These are phyloP conservation scores for Allium fistulosum DNA, from an alignment of 106 monocot genomes.

Conservation along the genomic window DNA sequence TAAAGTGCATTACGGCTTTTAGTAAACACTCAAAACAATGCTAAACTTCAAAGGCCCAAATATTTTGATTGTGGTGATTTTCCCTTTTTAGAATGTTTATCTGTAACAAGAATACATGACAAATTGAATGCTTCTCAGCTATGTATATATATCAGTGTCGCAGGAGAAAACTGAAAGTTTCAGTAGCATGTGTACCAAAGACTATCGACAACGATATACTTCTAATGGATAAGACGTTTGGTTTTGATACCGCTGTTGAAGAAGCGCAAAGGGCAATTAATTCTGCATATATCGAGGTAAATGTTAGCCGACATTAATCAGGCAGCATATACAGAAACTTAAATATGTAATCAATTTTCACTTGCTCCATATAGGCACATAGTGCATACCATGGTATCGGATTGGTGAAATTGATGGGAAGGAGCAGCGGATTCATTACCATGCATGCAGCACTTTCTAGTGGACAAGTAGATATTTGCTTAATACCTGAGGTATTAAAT, in stretches of 20 bases:
- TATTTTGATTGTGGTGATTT: not conserved
- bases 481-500: conserved; percentile 78
- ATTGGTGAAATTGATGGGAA: conserved; percentile 87
- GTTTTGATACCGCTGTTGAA: conserved; percentile 53
- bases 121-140: too few relatives aligned
- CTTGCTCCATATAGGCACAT: conserved; percentile 38
- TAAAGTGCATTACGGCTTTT: too few relatives aligned
- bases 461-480: conserved; percentile 83
- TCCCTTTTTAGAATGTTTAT: too few relatives aligned
- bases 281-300: conserved; percentile 94
- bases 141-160: conserved; percentile 33
- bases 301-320: not conserved
- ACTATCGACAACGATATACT: conserved; percentile 94
- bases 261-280: conserved; percentile 89
- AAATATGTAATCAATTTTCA: not conserved
- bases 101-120: too few relatives aligned
- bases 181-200: conserved; percentile 76
- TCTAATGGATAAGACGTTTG: conserved; percentile 74
- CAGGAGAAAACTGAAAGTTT: conserved; percentile 53
- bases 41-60: too few relatives aligned
- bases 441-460: conserved; percentile 96
- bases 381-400: conserved; percentile 92
- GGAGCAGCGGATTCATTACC: conserved; percentile 89
- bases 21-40: too few relatives aligned
- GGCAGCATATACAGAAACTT: not conserved